Evolutionary conservation across 73 alveolate genomes (phyloP).

Genomic region (Stentor coeruleus): DNA sequence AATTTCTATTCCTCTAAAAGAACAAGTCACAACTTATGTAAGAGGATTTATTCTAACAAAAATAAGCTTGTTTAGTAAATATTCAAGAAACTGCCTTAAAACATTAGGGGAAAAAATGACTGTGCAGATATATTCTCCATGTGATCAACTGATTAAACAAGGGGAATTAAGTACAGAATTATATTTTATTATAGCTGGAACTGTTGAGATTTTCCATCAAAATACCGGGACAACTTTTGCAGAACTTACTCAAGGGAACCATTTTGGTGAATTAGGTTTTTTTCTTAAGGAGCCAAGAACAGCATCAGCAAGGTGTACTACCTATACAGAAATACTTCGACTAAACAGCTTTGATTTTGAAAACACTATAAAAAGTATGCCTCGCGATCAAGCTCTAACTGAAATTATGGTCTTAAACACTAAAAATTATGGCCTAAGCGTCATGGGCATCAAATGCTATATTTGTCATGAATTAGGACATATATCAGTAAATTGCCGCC

Average conservation of each 20-base stretch:
- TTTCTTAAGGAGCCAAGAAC: not conserved
- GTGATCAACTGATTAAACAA: conserved; percentile 1
- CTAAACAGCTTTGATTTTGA: not conserved
- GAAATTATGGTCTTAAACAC: not conserved
- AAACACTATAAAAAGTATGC: not conserved
- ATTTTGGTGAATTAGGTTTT: conserved; percentile 12
- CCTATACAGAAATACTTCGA: not conserved
- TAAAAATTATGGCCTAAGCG: not conserved
- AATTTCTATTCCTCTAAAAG: not conserved
- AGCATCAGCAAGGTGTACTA: not conserved
- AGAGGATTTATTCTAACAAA: not conserved
- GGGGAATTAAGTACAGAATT: not conserved
- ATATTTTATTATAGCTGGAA: conserved; percentile 12
- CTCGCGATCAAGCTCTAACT: not conserved
- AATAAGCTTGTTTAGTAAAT: not conserved
- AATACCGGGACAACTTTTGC: not conserved
- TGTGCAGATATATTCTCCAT: not conserved
- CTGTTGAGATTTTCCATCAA: conserved; percentile 8
- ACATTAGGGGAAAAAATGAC: not conserved
- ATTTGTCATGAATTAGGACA: not conserved
- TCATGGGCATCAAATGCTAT: not conserved
- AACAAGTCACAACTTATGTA: not conserved
- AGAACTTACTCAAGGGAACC: not conserved
- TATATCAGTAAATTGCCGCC: not conserved
- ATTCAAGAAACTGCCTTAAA: not conserved